A percentile compares a stretch with the other conserved stretches of the same genome.
Evolutionary conservation across 2,329 filamentous ascomycete genomes (phyloP).

Genomic region (Fusarium sp.): DNA sequence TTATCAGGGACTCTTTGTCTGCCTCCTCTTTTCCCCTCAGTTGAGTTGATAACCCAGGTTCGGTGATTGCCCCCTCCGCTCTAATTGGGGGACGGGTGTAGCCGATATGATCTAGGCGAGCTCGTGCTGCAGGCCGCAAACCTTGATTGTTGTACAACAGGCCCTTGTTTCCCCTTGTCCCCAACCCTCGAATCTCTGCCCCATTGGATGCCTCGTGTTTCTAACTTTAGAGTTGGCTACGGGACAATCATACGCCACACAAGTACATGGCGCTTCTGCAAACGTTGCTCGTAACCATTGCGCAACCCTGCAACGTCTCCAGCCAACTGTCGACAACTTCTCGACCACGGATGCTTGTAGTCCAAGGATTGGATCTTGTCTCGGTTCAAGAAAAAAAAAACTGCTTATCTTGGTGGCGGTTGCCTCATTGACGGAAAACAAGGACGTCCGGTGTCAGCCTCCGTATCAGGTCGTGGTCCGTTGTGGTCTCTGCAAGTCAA

Average conservation of each 20-base stretch:
- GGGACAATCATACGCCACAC: conserved; percentile 33
- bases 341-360: conserved; percentile 3
- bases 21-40: neutral
- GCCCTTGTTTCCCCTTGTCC: conserved; percentile 8
- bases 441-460: conserved; percentile 19
- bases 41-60: neutral
- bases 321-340: conserved; percentile 14
- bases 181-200: neutral
- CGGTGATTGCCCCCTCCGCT: neutral
- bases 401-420: conserved; percentile 27
- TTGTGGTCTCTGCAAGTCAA: conserved; percentile 13
- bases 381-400: neutral
- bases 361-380: neutral
- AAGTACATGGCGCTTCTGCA: conserved; percentile 32
- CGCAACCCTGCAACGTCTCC: neutral
- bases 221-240: conserved; percentile 31
- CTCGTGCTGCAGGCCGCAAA: neutral
- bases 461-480: conserved; percentile 2
- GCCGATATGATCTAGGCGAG: neutral
- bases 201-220: conserved; percentile 23
- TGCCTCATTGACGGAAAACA: conserved; percentile 14
- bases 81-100: neutral
- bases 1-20: too few relatives aligned
- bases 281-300: conserved; percentile 20
- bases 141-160: neutral